Base-by-base conservation (phyloP, 2,329 filamentous ascomycete genomes). In the Pseudohalonectria lignicola region DNA sequence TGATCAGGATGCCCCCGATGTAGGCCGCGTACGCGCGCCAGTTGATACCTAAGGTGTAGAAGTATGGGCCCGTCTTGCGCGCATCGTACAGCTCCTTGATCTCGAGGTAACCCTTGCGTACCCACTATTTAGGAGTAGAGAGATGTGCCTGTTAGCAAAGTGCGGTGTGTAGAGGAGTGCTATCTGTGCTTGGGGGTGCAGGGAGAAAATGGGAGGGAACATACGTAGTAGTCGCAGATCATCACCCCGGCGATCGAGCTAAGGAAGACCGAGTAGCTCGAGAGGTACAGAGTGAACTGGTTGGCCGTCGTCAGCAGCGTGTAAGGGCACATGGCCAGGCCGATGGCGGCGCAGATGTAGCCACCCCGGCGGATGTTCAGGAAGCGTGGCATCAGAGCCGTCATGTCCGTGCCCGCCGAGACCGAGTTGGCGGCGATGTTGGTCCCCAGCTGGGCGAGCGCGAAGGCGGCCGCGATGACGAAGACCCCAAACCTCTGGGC, bases 241-340 rank as follows among this genome's bases (percentile, higher is more conserved):
- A 94, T 92, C 45, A 94, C 86, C n/a, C 88, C 88, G 1, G 86
- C 87, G 45, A 95, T 93, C 31, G 83, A 86, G 42, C 83, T 88
- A n/a, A 95, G 71, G 62, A 95, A 95, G 40, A 95, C 86, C 3
- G 83, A 87, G 64, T 94, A 94, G 1, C 88, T 82, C 1, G 84
- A 92, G 1, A 95, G 76, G 54, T 94, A 94, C 4, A 85, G 93
- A 1, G 85, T 92, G 64, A 94, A 94, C 59, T 81, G 79, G 65
- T 90, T 94, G 32, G 76, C 75, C 32, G 67, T 66, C 2, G 72
- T 77, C 8, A 94, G 73, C 0, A 94, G 71, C 43, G 84, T 83
- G 75, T 81, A 90, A 0, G 88, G 88, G 55, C 85, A 92, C 75
- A 94, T 93, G 44, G 78, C 82, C 11, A 94, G 67, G 39, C 86